A percentile compares a stretch with the other conserved stretches of the same genome.
These are phyloP conservation scores for Aegilops sharonensis DNA, from an alignment of 176 grass and related monocot species.

Conservation along the genomic window DNA sequence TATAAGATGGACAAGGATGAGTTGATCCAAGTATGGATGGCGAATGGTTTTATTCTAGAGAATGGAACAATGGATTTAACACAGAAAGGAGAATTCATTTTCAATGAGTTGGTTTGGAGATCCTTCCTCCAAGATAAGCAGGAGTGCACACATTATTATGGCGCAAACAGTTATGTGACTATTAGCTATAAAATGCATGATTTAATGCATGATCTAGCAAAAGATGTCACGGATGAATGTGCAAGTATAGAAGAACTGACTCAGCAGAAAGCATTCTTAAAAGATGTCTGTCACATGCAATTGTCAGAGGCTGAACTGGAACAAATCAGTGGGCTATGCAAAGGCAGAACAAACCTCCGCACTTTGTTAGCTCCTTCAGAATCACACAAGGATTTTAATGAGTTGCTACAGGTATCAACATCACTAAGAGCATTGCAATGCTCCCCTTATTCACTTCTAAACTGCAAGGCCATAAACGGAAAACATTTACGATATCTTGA, in stretches of 20 bases:
- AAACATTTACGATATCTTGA: background rate
- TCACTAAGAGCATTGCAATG: background rate
- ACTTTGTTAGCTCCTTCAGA: background rate
- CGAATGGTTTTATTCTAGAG: slow-evolving; percentile 7
- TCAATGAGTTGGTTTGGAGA: slow-evolving; percentile 18
- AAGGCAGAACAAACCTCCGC: background rate
- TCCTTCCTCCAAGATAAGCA: slow-evolving; percentile 20
- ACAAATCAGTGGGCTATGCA: background rate
- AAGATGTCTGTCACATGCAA: background rate
- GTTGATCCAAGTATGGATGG: slow-evolving; percentile 21
- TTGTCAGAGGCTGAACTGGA: background rate
- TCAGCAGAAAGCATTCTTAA: background rate
- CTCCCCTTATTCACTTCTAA: fast-evolving
- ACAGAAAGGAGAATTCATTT: background rate
- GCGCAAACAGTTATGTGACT: too few relatives aligned
- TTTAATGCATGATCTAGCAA: slow-evolving; percentile 34
- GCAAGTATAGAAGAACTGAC: background rate
- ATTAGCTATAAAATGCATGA: too few relatives aligned
- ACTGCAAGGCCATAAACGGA: background rate
- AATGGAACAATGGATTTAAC: background rate
- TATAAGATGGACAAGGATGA: background rate
- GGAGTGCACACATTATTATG: too few relatives aligned
- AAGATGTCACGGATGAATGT: background rate
- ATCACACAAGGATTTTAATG: too few relatives aligned
- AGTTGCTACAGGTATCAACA: background rate